These are phyloP conservation scores for Cyclocybe cylindracea DNA, from an alignment of 768 basidiomycete species.

Conservation along the genomic window DNA sequence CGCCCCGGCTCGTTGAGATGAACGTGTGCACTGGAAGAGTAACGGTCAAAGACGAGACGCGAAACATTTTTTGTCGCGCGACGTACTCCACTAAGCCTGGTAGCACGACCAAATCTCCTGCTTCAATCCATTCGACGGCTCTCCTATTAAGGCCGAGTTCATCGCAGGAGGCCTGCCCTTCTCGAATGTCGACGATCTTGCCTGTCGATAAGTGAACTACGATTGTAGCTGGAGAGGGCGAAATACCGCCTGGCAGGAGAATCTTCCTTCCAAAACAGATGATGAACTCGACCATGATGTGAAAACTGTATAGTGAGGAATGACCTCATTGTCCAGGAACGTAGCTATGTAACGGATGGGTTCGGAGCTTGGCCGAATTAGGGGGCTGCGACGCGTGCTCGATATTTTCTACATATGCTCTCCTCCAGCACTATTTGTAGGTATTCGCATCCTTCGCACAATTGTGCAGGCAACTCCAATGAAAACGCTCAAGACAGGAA, in stretches of 20 bases:
- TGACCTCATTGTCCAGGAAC: no score
- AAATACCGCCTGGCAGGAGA: slow-evolving; percentile 50
- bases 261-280: slow-evolving; percentile 58
- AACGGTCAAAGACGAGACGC: slow-evolving; percentile 5
- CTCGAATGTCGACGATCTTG: slow-evolving; percentile 55
- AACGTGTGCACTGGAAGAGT: slow-evolving; percentile 70
- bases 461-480: no score
- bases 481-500: no score
- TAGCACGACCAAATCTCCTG: slow-evolving; percentile 58
- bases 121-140: slow-evolving; percentile 50
- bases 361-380: no score
- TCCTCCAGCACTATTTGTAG: no score
- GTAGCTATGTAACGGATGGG: no score
- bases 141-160: slow-evolving; percentile 28
- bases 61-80: neutral
- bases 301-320: neutral
- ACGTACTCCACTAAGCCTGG: slow-evolving; percentile 84
- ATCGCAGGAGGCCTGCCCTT: slow-evolving; percentile 28
- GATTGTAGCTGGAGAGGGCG: slow-evolving; percentile 66
- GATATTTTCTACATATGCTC: no score
- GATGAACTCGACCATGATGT: slow-evolving; percentile 22
- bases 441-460: no score
- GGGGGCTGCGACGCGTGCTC: no score
- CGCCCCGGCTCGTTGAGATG: slow-evolving; percentile 94
- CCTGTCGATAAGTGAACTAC: slow-evolving; percentile 57